Evolutionary conservation across 306 rosid genomes (phyloP).

Genomic region (Dalbergia oliveri): DNA sequence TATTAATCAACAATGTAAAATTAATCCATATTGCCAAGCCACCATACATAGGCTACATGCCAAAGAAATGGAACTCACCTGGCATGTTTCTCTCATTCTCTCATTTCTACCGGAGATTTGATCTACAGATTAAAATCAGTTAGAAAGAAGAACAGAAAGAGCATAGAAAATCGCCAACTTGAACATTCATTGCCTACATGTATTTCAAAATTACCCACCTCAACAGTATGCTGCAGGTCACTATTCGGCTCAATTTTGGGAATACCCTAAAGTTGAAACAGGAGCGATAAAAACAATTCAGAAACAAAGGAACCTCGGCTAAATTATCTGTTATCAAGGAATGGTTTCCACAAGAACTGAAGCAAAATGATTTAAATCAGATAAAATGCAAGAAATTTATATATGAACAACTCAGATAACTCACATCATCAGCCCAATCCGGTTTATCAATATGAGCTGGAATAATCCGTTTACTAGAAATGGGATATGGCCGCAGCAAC

Average conservation of each 20-base stretch:
- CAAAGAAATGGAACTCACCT: conserved; percentile 55
- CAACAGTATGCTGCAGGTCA: conserved; percentile 78
- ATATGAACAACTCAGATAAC: conserved; percentile 46
- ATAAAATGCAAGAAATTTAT: conserved; percentile 19
- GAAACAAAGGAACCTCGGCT: conserved; percentile 27
- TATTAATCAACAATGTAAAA: background rate
- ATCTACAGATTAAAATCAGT: conserved; percentile 61
- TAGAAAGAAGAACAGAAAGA: conserved; percentile 15
- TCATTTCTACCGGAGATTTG: conserved; percentile 77
- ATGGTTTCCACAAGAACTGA: conserved; percentile 18
- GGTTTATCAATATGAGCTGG: conserved; percentile 80
- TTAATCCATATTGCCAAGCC: conserved; percentile 2
- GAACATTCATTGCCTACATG: background rate
- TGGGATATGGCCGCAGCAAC: conserved; percentile 82
- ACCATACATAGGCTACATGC: background rate
- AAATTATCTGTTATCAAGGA: conserved; percentile 26
- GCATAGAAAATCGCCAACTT: background rate
- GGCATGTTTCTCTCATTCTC: conserved; percentile 88
- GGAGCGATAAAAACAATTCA: conserved; percentile 39
- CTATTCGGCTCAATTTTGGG: conserved; percentile 90
- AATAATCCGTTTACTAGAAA: conserved; percentile 66
- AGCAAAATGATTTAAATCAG: conserved; percentile 27
- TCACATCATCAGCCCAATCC: conserved; percentile 94
- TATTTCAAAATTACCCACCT: conserved; percentile 59
- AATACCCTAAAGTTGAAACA: conserved; percentile 63